A percentile compares a stretch with the other conserved stretches of the same genome.
These are phyloP conservation scores for Ceratocystis ficicola DNA, from an alignment of 2,329 filamentous ascomycete species.

Conservation along the genomic window DNA sequence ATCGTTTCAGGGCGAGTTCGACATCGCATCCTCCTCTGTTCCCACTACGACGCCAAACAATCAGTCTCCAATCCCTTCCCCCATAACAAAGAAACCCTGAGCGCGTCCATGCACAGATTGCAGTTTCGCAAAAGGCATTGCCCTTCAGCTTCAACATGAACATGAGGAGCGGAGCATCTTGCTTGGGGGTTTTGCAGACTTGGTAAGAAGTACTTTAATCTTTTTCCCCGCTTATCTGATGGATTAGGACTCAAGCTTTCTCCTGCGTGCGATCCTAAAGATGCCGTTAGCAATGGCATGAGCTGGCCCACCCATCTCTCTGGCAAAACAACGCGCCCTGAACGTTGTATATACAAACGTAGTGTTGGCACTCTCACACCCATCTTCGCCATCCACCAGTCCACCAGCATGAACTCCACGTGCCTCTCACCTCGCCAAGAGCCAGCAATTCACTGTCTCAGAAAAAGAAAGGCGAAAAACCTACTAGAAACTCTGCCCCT, in stretches of 20 bases:
- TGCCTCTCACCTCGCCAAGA: too few relatives aligned
- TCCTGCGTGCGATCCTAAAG: background rate
- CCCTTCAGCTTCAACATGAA: background rate
- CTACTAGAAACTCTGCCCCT: background rate
- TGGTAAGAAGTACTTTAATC: background rate
- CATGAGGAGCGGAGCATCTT: background rate
- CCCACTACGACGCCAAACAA: conserved; percentile 7
- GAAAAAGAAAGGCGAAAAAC: too few relatives aligned
- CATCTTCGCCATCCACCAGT: background rate
- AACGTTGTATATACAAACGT: background rate
- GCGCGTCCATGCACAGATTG: background rate
- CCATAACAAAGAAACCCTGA: background rate
- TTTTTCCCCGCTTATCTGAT: background rate
- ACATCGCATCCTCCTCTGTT: conserved; percentile 4
- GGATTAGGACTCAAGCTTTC: background rate
- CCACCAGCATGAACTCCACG: background rate
- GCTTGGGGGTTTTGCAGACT: background rate
- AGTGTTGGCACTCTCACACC: background rate
- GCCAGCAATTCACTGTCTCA: too few relatives aligned
- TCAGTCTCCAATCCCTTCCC: background rate
- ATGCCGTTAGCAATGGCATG: background rate
- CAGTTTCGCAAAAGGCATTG: background rate
- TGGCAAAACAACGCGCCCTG: background rate
- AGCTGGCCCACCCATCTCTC: background rate
- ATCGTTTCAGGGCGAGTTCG: conserved; percentile 2